Conservation (phyloP, 2,329 filamentous ascomycete species). For the Cyphellophora attinorum region DNA sequence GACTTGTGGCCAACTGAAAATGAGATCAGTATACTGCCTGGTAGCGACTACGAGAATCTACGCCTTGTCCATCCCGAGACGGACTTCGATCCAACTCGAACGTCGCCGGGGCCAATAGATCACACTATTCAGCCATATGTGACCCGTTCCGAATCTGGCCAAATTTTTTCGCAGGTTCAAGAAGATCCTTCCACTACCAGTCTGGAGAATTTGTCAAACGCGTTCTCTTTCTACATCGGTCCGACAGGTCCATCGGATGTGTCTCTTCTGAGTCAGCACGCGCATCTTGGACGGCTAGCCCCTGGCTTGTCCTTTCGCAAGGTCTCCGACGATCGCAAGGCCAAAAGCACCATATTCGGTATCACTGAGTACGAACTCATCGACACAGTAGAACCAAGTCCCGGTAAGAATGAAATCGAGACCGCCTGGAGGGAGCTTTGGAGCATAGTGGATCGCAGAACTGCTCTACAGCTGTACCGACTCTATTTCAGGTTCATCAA, state of each 20-base stretch:
- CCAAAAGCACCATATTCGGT: conserved; percentile 2
- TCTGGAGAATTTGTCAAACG: neutral
- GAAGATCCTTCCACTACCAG: neutral
- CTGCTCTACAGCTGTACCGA: conserved; percentile 2
- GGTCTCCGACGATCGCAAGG: conserved; percentile 3
- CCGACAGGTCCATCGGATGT: conserved; percentile 5
- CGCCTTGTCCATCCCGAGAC: conserved; percentile 2
- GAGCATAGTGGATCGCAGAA: conserved; percentile 3
- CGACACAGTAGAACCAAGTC: conserved; percentile 5
- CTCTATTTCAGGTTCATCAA: conserved; percentile 7
- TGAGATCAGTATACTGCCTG: conserved; percentile 1
- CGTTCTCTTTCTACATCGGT: neutral
- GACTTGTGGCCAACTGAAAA: conserved; percentile 1
- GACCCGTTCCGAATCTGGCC: neutral
- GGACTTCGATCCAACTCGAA: neutral
- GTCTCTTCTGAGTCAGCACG: conserved; percentile 5
- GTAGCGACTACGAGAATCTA: conserved; percentile 2
- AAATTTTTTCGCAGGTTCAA: neutral
- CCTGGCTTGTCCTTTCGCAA: conserved; percentile 1
- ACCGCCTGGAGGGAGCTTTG: conserved; percentile 2
- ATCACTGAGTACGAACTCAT: conserved; percentile 5
- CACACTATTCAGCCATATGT: neutral
- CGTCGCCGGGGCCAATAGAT: neutral
- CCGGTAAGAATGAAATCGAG: conserved; percentile 3
- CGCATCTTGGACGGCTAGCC: conserved; percentile 3